Evolutionary conservation across 441 rosid species (phyloP), one percentile per base, ranked within the genome.

Genomic region (Pelargonium citronellum): DNA sequence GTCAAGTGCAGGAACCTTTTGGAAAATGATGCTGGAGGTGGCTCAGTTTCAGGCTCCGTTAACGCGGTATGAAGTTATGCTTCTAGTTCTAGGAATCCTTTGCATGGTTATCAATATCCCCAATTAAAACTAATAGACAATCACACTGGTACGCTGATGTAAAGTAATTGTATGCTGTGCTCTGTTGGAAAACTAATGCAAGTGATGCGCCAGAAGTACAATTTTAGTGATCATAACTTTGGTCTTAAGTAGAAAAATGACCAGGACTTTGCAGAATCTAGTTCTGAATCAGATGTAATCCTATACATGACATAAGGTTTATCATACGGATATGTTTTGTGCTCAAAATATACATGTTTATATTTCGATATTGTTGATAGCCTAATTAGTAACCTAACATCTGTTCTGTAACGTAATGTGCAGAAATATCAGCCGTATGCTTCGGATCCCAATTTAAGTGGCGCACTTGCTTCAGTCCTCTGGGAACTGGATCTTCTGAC

Each of bases 1-100:
- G 82, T 84, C 13, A 92, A 95, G 80, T 92, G 98, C 82, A 83
- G 98, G 75, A 86, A 92, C 80, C 83, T 95, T 60, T 79, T 95
- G 78, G 99, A 92, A 85, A 95, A 92, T 76, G 98, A 95, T 85
- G 89, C 95, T 61, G 97, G 98, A 39, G 98, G 99, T 57, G 99
- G 98, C 80, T 95, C 99, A n/a, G 91, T 91, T 66, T 89, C 97
- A 0, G 98, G 99, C 73, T 86, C 91, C 17, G 77, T 92, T 19
- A 55, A 55, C 15, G 81, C 88, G 13, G 98, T 92, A 87, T 78
- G 92, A 69, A 76, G 15, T 71, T 73, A 12, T 73, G 24, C 51
- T 60, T 0, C 39, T 55, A 30, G 13, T 61, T 27, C 7, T 5
- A 58, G 1, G 27, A 16, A 20, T 16, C 7, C 1, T 7, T 55